phyloP scores from a whole-genome alignment of 345 rosid species.

The Salix koriyanagi region DNA sequence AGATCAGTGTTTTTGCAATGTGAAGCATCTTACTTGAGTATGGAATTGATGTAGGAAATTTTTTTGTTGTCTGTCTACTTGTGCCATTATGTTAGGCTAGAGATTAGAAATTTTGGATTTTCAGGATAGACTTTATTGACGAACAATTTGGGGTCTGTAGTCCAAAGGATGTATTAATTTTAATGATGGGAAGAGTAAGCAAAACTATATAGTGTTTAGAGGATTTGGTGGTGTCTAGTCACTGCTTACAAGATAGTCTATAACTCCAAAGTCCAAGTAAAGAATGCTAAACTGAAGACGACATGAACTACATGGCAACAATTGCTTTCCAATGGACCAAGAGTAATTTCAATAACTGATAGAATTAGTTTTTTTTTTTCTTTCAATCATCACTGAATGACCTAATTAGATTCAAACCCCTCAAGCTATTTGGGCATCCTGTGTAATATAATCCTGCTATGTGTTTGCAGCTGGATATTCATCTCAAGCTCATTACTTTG shows the following conservation, averaged over 20 bases:
- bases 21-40: not conserved
- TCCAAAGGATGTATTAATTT: not conserved
- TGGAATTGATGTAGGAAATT: not conserved
- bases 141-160: not conserved
- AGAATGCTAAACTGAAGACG: not conserved
- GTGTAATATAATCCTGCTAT: slow-evolving; percentile 6
- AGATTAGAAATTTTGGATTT: not conserved
- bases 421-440: not conserved
- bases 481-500: slow-evolving; percentile 25
- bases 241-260: not conserved
- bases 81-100: not conserved
- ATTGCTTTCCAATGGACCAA: not conserved
- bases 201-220: not conserved
- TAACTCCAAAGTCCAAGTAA: not conserved
- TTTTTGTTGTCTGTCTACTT: not conserved
- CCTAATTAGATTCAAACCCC: not conserved
- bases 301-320: not conserved
- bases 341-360: not conserved
- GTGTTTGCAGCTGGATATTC: slow-evolving; percentile 27
- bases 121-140: not conserved
- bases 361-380: not conserved
- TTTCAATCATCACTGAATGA: slow-evolving; percentile 1
- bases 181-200: not conserved
- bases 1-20: not conserved
- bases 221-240: not conserved